These are phyloP conservation scores for Ganoderma sinense DNA, from an alignment of 1,284 basidiomycete genomes.

Conservation along the genomic window DNA sequence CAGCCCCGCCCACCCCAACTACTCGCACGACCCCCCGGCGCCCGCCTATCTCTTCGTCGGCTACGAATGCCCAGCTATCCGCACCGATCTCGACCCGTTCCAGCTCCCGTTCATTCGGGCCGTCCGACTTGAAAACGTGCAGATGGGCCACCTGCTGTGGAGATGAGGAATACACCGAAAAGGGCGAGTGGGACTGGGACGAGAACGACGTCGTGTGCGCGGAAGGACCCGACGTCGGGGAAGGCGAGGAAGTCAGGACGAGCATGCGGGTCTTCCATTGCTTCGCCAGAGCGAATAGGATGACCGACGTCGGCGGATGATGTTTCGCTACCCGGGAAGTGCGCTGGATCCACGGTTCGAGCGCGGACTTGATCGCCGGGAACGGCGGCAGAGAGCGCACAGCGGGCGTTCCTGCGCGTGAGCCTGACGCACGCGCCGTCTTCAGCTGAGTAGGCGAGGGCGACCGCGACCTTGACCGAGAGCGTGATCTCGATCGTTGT, in stretches of 20 bases:
- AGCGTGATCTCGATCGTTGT: slow-evolving; percentile 34
- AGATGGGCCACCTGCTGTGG: slow-evolving; percentile 60
- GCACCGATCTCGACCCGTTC: slow-evolving; percentile 79
- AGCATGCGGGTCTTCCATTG: slow-evolving; percentile 76
- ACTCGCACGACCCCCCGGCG: slow-evolving; percentile 71
- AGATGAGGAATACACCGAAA: slow-evolving; percentile 26
- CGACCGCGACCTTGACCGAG: slow-evolving; percentile 26
- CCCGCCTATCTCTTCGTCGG: slow-evolving; percentile 72
- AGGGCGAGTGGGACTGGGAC: slow-evolving; percentile 26
- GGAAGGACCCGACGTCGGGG: slow-evolving; percentile 39
- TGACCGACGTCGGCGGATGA: slow-evolving; percentile 68
- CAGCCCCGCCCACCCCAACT: slow-evolving; percentile 62
- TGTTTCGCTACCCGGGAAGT: slow-evolving; percentile 67
- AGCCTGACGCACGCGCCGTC: slow-evolving; percentile 17
- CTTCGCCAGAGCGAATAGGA: slow-evolving; percentile 73
- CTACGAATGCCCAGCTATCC: slow-evolving; percentile 74
- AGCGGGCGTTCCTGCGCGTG: slow-evolving; percentile 32
- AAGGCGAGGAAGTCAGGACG: slow-evolving; percentile 57
- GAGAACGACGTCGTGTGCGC: slow-evolving; percentile 36
- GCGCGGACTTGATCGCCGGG: slow-evolving; percentile 58
- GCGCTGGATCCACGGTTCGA: slow-evolving; percentile 59
- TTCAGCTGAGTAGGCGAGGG: slow-evolving; percentile 25
- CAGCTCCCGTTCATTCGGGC: slow-evolving; percentile 67
- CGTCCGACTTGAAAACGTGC: slow-evolving; percentile 72
- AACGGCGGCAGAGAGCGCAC: slow-evolving; percentile 59